These are phyloP conservation scores for Scedosporium apiospermum DNA, from an alignment of 2,329 filamentous ascomycete species.

Conservation along the genomic window DNA sequence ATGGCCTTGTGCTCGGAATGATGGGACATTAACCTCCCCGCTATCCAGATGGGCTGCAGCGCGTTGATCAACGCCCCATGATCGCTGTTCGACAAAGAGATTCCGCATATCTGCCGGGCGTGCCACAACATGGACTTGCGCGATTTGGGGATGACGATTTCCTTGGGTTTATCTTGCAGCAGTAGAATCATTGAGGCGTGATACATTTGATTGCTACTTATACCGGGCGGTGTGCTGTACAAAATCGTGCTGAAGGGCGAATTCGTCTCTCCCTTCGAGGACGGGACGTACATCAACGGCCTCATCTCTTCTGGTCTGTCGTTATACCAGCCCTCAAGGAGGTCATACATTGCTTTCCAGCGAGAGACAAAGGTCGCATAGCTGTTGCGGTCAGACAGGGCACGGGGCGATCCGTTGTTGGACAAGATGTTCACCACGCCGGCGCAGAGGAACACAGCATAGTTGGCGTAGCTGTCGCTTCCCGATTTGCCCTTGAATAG, in stretches of 20 bases:
- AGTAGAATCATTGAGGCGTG: constrained; percentile 43
- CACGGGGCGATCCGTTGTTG: constrained; percentile 9
- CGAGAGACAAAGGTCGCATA: constrained; percentile 16
- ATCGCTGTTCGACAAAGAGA: constrained; percentile 41
- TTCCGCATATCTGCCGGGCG: constrained; percentile 41
- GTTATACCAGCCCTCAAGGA: constrained; percentile 30
- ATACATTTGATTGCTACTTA: constrained; percentile 44
- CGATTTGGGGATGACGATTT: constrained; percentile 27
- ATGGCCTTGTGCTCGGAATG: constrained; percentile 29
- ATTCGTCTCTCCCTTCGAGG: constrained; percentile 24
- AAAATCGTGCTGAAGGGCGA: constrained; percentile 39
- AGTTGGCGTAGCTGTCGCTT: constrained; percentile 40
- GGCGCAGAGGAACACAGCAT: constrained; percentile 37
- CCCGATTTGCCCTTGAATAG: constrained; percentile 24
- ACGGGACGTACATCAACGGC: constrained; percentile 23
- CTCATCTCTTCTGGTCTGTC: constrained; percentile 24
- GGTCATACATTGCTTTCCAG: constrained; percentile 28
- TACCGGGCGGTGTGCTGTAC: constrained; percentile 40
- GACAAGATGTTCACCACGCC: constrained; percentile 30
- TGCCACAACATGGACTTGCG: constrained; percentile 36
- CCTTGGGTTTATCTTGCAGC: constrained; percentile 34
- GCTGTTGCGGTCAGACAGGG: constrained; percentile 12
- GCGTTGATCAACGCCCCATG: constrained; percentile 45
- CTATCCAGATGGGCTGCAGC: constrained; percentile 44
- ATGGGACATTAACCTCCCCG: constrained; percentile 41